Base-by-base conservation (phyloP, 441 rosid genomes). In the Erodium moschatum region DNA sequence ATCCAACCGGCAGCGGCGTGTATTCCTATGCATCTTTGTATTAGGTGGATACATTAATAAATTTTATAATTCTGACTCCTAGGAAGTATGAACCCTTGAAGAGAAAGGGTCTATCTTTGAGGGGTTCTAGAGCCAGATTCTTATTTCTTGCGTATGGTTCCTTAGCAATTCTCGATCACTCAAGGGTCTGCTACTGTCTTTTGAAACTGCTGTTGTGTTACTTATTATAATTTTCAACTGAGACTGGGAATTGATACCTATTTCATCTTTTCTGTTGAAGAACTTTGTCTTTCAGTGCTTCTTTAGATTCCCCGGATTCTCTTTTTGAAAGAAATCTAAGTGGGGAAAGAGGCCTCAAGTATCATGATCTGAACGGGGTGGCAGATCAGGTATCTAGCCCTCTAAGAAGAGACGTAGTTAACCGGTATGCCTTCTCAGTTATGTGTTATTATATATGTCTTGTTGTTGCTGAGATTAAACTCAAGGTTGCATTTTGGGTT, bases 331-430 rank as follows among this genome's bases (percentile, higher is more conserved):
- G 70, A 74, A 75, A 66, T 67, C 73, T 67, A 74, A 70, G n/a
- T 70, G 82, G 79, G 78, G 80, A 77, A 67, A 78, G 79, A 75
- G 54, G 72, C 72, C 70, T 76, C 73, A 74, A 75, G 56, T 78
- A 66, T 72, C 82, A 82, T 19, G 85, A 81, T 65, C 73, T 78
- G 11, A 83, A 68, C 64, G 78, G 74, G 20, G 73, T 81, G 56
- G 72, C 70, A 42, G 79, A 78, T 61, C 84, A 80, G 71, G 24
- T 44, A 12, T 80, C 82, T 64, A 82, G 84, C 75, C 77, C 80
- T 67, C 70, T 79, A 66, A 82, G 80, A 78, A 83, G 81, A 79
- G 85, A 86, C 65, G 73, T 82, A 60, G 75, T 78, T 66, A 81
- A 58, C 87, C 84, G 87, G 89, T 84, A 76, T 10, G 65, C 27